Percentiles rank a stretch among this genome's conserved stretches.
phyloP scores from a whole-genome alignment of 139 green algal species.

The Coelastrella sp. region DNA sequence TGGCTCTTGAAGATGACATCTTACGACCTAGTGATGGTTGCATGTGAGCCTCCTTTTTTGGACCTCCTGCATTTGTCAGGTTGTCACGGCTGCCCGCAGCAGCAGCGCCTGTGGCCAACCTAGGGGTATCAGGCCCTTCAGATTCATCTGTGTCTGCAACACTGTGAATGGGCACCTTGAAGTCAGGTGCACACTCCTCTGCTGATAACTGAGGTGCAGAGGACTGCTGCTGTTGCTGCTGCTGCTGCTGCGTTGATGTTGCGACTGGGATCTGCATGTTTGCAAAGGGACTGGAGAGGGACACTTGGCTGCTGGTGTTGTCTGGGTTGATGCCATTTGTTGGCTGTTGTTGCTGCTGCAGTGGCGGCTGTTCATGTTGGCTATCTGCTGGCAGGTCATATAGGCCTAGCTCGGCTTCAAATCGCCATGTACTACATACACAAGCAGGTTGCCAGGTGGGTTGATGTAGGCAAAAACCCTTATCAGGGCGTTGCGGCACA shows the following conservation, averaged over 20 bases:
- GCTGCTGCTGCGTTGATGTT: neutral
- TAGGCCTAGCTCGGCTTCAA: conserved; percentile 30
- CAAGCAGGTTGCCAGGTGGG: neutral
- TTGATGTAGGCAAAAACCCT: too few relatives aligned
- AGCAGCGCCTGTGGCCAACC: neutral
- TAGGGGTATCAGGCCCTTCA: neutral
- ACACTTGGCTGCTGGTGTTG: neutral
- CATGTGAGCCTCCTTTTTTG: neutral
- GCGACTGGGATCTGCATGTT: neutral
- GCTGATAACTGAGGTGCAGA: neutral
- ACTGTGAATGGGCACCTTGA: neutral
- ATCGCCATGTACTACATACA: conserved; percentile 9
- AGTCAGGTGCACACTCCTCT: neutral
- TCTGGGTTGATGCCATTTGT: too few relatives aligned
- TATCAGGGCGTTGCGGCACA: too few relatives aligned
- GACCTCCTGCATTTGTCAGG: too few relatives aligned
- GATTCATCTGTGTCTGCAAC: neutral
- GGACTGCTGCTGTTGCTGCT: neutral
- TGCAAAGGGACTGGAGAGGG: neutral
- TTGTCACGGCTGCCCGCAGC: neutral
- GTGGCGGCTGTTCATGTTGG: neutral
- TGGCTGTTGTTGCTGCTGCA: conserved; percentile 18
- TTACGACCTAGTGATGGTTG: neutral
- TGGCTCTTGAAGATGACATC: neutral
- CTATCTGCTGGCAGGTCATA: neutral